A percentile compares a stretch with the other conserved stretches of the same genome.
Conservation (phyloP, 768 basidiomycete genomes). For the Suillus cothurnatus region DNA sequence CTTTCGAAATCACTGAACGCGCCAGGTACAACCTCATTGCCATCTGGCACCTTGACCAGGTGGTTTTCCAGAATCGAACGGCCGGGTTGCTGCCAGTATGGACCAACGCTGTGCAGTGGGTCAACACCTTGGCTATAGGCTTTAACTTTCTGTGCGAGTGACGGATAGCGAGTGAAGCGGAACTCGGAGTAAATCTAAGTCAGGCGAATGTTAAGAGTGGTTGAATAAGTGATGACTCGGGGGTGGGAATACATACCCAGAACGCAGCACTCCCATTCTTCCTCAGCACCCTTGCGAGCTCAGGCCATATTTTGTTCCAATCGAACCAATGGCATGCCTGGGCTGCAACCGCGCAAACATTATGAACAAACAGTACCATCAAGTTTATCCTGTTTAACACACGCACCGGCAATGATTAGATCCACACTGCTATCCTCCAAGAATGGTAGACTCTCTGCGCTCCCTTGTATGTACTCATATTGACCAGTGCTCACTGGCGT, state of each 20-base stretch:
- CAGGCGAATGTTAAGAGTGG: background rate
- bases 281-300: conserved; percentile 60
- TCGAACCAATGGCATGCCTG: conserved; percentile 87
- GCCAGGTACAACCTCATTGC: conserved; percentile 37
- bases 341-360: conserved; percentile 40
- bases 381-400: background rate
- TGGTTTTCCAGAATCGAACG: conserved; percentile 71
- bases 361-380: background rate
- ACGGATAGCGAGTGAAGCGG: conserved; percentile 58
- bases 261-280: conserved; percentile 69
- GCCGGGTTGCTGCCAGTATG: conserved; percentile 80
- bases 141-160: conserved; percentile 59
- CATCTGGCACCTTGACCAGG: conserved; percentile 66
- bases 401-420: conserved; percentile 64
- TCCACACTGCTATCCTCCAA: conserved; percentile 60
- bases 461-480: conserved; percentile 39
- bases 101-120: conserved; percentile 54
- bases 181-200: conserved; percentile 70
- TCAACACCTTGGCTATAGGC: conserved; percentile 60
- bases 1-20: conserved; percentile 48
- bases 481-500: conserved; percentile 21
- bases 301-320: conserved; percentile 70
- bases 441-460: conserved; percentile 57
- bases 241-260: conserved; percentile 52
- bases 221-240: background rate